A percentile compares a stretch with the other conserved stretches of the same genome.
Evolutionary conservation across 1,139 yeast genomes (phyloP).

Genomic region (Geotrichum klebahnii): DNA sequence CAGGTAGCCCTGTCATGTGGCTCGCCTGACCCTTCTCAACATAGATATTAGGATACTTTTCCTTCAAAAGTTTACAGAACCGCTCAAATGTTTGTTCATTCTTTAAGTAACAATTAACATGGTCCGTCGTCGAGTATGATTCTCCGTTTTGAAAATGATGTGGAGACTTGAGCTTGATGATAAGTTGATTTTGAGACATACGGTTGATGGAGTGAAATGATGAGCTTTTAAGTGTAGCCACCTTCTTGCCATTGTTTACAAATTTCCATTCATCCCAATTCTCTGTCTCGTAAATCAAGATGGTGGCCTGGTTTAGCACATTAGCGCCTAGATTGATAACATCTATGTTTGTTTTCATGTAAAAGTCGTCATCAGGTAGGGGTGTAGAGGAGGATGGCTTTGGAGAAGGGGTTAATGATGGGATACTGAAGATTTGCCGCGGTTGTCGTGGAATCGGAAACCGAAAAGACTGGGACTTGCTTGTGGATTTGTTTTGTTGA

Average conservation of each 20-base stretch:
- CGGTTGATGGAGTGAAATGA: background rate
- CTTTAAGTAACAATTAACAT: background rate
- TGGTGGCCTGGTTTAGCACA: background rate
- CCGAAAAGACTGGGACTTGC: background rate
- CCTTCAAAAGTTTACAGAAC: background rate
- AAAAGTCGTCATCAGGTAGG: background rate
- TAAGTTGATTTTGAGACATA: background rate
- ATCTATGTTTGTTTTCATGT: background rate
- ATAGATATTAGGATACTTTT: background rate
- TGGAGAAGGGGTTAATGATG: background rate
- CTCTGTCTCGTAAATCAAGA: background rate
- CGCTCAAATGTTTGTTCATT: background rate
- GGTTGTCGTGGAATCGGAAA: background rate
- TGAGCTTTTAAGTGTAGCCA: background rate
- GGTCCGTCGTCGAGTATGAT: background rate
- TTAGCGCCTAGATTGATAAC: background rate
- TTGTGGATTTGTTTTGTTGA: background rate
- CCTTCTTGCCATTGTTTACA: background rate
- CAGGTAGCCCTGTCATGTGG: background rate
- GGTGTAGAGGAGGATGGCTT: too few relatives aligned
- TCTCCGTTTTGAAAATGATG: background rate
- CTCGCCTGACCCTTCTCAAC: background rate
- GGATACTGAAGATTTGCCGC: background rate
- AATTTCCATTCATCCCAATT: background rate
- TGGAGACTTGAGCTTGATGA: background rate